Evolutionary conservation across 2,329 filamentous ascomycete species (phyloP).

Genomic region (Claviceps monticola): DNA sequence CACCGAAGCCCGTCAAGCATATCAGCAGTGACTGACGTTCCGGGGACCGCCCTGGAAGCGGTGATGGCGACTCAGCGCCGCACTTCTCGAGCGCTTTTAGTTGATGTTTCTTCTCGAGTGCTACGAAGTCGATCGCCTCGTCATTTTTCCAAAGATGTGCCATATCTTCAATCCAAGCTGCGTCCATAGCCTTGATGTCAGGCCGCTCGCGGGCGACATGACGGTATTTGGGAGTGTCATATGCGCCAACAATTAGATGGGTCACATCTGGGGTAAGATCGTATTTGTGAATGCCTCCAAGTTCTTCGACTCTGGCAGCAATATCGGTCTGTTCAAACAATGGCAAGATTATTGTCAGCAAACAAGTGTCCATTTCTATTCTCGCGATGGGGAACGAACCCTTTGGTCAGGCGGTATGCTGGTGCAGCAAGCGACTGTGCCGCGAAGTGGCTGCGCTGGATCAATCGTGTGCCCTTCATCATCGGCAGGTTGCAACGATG

Average conservation of each 20-base stretch:
- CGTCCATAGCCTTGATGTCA: slow-evolving; percentile 70
- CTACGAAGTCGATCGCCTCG: slow-evolving; percentile 58
- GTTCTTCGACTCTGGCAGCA: slow-evolving; percentile 53
- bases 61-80: slow-evolving; percentile 25
- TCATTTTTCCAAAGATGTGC: slow-evolving; percentile 69
- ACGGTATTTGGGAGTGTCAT: slow-evolving; percentile 84
- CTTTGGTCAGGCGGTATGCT: slow-evolving; percentile 67
- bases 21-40: slow-evolving; percentile 31
- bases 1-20: slow-evolving; percentile 45
- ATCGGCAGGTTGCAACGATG: slow-evolving; percentile 13
- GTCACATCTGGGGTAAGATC: slow-evolving; percentile 94
- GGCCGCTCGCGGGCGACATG: slow-evolving; percentile 83
- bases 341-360: background rate
- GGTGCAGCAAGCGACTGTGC: slow-evolving; percentile 76
- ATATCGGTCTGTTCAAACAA: slow-evolving; percentile 35
- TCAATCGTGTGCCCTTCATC: slow-evolving; percentile 29
- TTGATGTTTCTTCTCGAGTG: slow-evolving; percentile 52
- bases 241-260: slow-evolving; percentile 81
- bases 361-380: background rate
- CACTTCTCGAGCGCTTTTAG: slow-evolving; percentile 48
- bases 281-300: slow-evolving; percentile 77
- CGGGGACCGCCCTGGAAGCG: slow-evolving; percentile 7
- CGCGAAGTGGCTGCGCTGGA: slow-evolving; percentile 49
- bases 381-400: slow-evolving; percentile 31
- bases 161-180: slow-evolving; percentile 75